phyloP scores from a whole-genome alignment of 1,284 basidiomycete genomes.

The Volvariella surrecta region DNA sequence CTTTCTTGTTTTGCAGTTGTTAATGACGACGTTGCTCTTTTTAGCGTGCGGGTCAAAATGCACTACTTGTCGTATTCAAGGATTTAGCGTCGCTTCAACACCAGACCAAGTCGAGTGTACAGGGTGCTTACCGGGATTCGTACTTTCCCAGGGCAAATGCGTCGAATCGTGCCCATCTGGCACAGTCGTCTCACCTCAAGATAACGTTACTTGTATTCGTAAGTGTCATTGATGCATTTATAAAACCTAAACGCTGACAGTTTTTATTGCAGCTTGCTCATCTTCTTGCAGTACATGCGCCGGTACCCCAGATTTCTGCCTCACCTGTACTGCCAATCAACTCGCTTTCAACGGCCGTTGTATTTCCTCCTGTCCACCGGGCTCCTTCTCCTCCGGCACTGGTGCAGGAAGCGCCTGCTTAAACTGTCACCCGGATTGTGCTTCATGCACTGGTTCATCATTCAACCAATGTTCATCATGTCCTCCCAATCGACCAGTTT shows the following conservation, averaged over 20 bases:
- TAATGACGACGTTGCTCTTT: conserved; percentile 2
- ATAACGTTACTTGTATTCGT: conserved; percentile 65
- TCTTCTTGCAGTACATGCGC: conserved; percentile 65
- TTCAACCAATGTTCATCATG: conserved; percentile 75
- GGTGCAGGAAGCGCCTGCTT: conserved; percentile 46
- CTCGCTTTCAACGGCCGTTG: conserved; percentile 69
- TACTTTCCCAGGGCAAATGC: conserved; percentile 64
- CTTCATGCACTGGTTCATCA: conserved; percentile 59
- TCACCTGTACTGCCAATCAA: conserved; percentile 55
- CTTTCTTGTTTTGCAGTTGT: conserved; percentile 2
- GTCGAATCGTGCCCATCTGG: conserved; percentile 60
- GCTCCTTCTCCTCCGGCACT: conserved; percentile 48
- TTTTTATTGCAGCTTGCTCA: conserved; percentile 48
- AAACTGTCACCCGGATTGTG: conserved; percentile 75
- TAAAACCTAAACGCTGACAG: conserved; percentile 6
- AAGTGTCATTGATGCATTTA: conserved; percentile 15
- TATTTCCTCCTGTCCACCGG: conserved; percentile 62
- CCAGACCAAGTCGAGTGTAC: conserved; percentile 62
- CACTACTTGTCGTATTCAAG: conserved; percentile 63
- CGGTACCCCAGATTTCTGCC: conserved; percentile 58
- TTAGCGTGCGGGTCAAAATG: conserved; percentile 75
- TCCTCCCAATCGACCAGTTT: conserved; percentile 58
- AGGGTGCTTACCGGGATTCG: conserved; percentile 65
- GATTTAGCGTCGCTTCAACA: conserved; percentile 60
- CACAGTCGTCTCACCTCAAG: conserved; percentile 60